Base-by-base conservation (phyloP, 805 yeast genomes). In the Suhomyces pyralidae region DNA sequence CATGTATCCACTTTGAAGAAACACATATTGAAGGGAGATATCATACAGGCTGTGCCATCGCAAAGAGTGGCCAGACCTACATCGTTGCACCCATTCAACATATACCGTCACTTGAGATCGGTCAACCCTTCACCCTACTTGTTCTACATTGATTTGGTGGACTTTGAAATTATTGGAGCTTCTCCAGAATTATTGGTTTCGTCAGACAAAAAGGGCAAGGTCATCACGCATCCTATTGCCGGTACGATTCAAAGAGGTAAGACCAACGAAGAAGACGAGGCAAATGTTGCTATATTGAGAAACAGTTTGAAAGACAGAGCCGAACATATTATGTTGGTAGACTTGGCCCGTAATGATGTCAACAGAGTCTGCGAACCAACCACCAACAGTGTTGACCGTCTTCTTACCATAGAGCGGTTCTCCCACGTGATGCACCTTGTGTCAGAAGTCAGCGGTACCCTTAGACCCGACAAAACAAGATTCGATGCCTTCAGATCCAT, bases 301-400 rank as follows among this genome's bases (percentile, higher is more conserved):
- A 71, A 85, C 8, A 88, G 96, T 14, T 73, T 85, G 58, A 94
- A 94, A 65, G 99, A 94, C 70, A 82, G 97, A 46, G 97, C 99
- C 0, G 99, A 94, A 72, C 99, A 94, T 70, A 94, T 94, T 51
- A 94, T 94, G 99, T 82, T 94, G 70, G 99, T 94, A 17, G 99
- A 94, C 70, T 80, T 94, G 64, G 99, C 99, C 3, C 81, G 99
- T 67, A 94, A 94, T 65, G 99, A 94, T 67, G 84, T 94, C 62
- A 94, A 94, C 72, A 81, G 99, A 59, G 86, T 94, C n/a, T 93
- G 98, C 73, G 84, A 86, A 54, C 98, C 98, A 20, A 68, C 69
- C 36, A 79, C 94, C 3, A 91, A 96, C 43, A 82, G 77, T 48
- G 98, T 94, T 30, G 99, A 94, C 68, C 81, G 96, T 60, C 76